Evolutionary conservation across 257 asterid species (phyloP), one percentile per base, ranked within the genome.

Genomic region (Henckelia pumila): DNA sequence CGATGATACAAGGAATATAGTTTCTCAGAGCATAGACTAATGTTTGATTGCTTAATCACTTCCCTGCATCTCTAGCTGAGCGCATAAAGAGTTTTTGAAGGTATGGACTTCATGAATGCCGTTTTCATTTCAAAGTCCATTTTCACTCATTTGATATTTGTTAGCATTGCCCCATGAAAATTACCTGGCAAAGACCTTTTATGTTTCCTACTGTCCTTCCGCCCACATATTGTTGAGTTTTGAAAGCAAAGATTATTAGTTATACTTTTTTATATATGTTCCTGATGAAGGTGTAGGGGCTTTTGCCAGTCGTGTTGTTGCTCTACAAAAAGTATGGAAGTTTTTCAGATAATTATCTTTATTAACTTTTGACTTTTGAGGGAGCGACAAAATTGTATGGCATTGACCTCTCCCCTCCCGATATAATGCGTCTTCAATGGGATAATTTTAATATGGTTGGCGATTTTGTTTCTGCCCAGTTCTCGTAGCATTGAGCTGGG

Each of bases 401-500:
- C 70, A 37, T 52, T 40, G 16, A 35, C 70, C 68, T 68, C 61
- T 17, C 28, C 56, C 29, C 66, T 16, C 26, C 56, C 25, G 66
- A 30, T 75, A 35, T 50, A 68, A 25, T 56, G 29, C 59, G 52
- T 47, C 61, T 73, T 30, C 67, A 13, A 50, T 20, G 16, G 19
- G 33, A 44, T 66, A 24, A 26, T 32, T 65, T 57, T 35, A 17
- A 44, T 59, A 58, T 64, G 29, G 17, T 61, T 59, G 56, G 57
- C 56, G 16, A 26, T 73, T 16, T 63, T 67, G 63, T 21, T 63
- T 67, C 26, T 66, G 69, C 90, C 83, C 75, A 53, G 86, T 73
- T 76, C 78, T 69, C 69, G 49, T 56, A n/a, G 26, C 57, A 23
- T 61, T 80, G 86, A 78, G 68, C 83, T 61, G 84, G 83, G 81